These are phyloP conservation scores for Nigrospora oryzae DNA, from an alignment of 2,329 filamentous ascomycete species.

Conservation along the genomic window DNA sequence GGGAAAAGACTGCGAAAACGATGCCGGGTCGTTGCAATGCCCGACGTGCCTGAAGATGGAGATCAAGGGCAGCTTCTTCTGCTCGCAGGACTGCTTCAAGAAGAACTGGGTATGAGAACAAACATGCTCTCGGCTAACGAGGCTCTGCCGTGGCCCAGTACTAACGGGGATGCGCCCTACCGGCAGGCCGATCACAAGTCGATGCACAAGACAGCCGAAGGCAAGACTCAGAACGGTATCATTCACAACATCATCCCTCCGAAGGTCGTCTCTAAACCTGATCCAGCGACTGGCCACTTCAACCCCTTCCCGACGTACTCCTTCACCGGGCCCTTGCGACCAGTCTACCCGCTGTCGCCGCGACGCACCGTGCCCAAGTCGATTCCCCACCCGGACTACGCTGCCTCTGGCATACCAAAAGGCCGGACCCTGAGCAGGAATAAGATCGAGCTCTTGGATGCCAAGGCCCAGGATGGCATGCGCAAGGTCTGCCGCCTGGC, in stretches of 20 bases:
- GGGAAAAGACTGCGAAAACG: constrained; percentile 77
- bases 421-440: constrained; percentile 59
- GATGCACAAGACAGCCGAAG: constrained; percentile 62
- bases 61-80: constrained; percentile 87
- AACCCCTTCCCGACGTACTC: constrained; percentile 88
- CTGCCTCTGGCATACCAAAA: constrained; percentile 68
- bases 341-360: constrained; percentile 77
- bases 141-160: not conserved
- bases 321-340: constrained; percentile 74
- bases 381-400: constrained; percentile 83
- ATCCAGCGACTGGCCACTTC: constrained; percentile 81
- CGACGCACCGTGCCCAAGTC: constrained; percentile 66
- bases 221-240: constrained; percentile 48
- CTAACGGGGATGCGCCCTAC: constrained; percentile 2
- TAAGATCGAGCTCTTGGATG: constrained; percentile 75
- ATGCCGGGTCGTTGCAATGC: constrained; percentile 81
- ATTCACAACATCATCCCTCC: constrained; percentile 68
- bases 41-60: constrained; percentile 89
- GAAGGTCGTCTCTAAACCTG: constrained; percentile 81
- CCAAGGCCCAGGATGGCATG: constrained; percentile 79
- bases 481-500: constrained; percentile 81
- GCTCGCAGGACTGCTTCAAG: constrained; percentile 98
- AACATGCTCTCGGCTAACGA: not conserved
- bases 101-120: constrained; percentile 76
- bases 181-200: constrained; percentile 71